Evolutionary conservation across 768 basidiomycete genomes (phyloP).

Genomic region (Strobilomyces echinocephalus): DNA sequence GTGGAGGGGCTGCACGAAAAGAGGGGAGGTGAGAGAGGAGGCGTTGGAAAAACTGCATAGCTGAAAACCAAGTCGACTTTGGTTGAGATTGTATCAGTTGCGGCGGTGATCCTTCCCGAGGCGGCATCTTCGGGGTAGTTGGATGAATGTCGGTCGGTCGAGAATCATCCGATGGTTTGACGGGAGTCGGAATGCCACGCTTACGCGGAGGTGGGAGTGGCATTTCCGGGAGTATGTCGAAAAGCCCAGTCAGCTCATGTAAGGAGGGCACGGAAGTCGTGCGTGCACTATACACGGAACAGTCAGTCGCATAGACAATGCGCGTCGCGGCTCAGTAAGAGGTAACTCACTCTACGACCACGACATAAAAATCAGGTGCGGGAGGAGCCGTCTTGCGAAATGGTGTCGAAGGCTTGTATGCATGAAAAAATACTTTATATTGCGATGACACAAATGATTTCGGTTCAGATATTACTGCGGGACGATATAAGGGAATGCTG

Average conservation of each 20-base stretch:
- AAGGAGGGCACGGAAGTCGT: slow-evolving; percentile 80
- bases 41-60: background rate
- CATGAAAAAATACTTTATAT: slow-evolving; percentile 82
- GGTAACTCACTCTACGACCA: slow-evolving; percentile 72
- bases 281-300: slow-evolving; percentile 53
- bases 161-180: slow-evolving; percentile 1
- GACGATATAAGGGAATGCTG: slow-evolving; percentile 35
- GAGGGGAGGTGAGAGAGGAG: slow-evolving; percentile 6
- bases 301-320: slow-evolving; percentile 3
- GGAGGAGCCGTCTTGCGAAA: slow-evolving; percentile 76
- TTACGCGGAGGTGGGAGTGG: slow-evolving; percentile 59
- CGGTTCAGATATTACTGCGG: slow-evolving; percentile 5
- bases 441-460: slow-evolving; percentile 5
- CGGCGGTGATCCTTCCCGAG: slow-evolving; percentile 2
- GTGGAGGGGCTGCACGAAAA: background rate
- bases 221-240: slow-evolving; percentile 56
- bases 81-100: background rate
- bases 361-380: slow-evolving; percentile 80
- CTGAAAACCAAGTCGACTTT: background rate
- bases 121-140: background rate
- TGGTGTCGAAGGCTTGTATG: slow-evolving; percentile 86
- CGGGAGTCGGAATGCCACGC: slow-evolving; percentile 12
- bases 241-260: slow-evolving; percentile 70
- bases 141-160: background rate
- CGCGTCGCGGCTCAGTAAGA: background rate